Conservation (phyloP, 73 alveolate species). For the Blepharisma japonicum region DNA sequence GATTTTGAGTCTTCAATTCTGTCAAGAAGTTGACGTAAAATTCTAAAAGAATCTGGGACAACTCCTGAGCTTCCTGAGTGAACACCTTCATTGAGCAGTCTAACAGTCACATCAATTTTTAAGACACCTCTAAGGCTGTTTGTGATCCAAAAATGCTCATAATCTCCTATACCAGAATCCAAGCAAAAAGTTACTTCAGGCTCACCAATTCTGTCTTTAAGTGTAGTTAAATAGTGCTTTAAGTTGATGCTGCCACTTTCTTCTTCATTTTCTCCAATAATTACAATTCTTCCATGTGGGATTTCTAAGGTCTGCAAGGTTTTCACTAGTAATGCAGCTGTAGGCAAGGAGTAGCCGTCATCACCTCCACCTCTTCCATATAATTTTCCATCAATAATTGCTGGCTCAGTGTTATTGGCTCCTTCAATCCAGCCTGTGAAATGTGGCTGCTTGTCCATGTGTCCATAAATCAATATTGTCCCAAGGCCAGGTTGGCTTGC, state of each 20-base stretch:
- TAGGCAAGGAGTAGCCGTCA: slow-evolving; percentile 75
- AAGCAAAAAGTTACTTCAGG: slow-evolving; percentile 86
- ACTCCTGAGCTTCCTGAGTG: slow-evolving; percentile 70
- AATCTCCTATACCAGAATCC: slow-evolving; percentile 76
- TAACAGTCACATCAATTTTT: slow-evolving; percentile 71
- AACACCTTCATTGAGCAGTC: slow-evolving; percentile 64
- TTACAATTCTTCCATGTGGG: slow-evolving; percentile 80
- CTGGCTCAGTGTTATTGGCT: slow-evolving; percentile 85
- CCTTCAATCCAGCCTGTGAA: slow-evolving; percentile 92
- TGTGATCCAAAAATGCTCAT: slow-evolving; percentile 84
- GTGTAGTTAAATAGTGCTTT: slow-evolving; percentile 62
- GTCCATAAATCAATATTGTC: slow-evolving; percentile 82
- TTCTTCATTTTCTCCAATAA: slow-evolving; percentile 90
- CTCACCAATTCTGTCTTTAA: slow-evolving; percentile 57
- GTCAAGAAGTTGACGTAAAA: slow-evolving; percentile 52
- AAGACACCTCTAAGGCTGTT: slow-evolving; percentile 85
- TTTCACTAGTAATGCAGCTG: slow-evolving; percentile 45
- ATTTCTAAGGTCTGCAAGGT: slow-evolving; percentile 23
- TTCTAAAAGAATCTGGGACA: slow-evolving; percentile 68
- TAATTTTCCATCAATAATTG: slow-evolving; percentile 67
- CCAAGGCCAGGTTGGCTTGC: slow-evolving; percentile 47
- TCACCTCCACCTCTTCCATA: slow-evolving; percentile 92
- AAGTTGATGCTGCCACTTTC: slow-evolving; percentile 87
- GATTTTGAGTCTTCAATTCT: slow-evolving; percentile 74
- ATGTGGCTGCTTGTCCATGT: slow-evolving; percentile 89